Evolutionary conservation across 768 basidiomycete species (phyloP).

Genomic region (Lactarius pseudohatsudake): DNA sequence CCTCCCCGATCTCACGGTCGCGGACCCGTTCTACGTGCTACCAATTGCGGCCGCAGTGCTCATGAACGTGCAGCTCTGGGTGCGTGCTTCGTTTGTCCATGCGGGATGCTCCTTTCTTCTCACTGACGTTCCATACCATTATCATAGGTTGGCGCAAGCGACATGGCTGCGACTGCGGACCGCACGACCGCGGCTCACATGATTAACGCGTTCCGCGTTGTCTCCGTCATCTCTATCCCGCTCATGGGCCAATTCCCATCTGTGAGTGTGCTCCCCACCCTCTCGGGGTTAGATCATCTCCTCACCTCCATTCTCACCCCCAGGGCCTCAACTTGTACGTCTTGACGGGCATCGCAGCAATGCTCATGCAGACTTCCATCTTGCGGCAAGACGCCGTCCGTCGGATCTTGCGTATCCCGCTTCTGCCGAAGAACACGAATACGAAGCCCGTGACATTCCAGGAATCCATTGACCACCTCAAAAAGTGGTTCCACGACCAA

Average conservation of each 20-base stretch:
- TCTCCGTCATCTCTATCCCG: slow-evolving; percentile 48
- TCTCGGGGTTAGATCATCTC: not conserved
- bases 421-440: slow-evolving; percentile 23
- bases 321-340: slow-evolving; percentile 63
- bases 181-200: slow-evolving; percentile 26
- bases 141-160: slow-evolving; percentile 55
- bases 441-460: slow-evolving; percentile 24
- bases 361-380: slow-evolving; percentile 48
- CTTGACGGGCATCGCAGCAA: slow-evolving; percentile 47
- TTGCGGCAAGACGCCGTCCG: slow-evolving; percentile 47
- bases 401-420: slow-evolving; percentile 38
- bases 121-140: slow-evolving; percentile 24
- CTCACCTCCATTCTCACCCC: not conserved
- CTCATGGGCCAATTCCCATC: slow-evolving; percentile 61
- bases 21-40: slow-evolving; percentile 76
- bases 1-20: slow-evolving; percentile 72
- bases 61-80: slow-evolving; percentile 70
- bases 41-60: slow-evolving; percentile 57
- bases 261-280: slow-evolving; percentile 45
- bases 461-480: slow-evolving; percentile 27
- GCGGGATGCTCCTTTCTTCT: not conserved
- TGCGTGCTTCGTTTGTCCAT: slow-evolving; percentile 39
- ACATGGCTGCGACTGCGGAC: slow-evolving; percentile 34
- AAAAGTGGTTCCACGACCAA: slow-evolving; percentile 26
- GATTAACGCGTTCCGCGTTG: slow-evolving; percentile 35